Percentiles rank a stretch among this genome's conserved stretches.
These are phyloP conservation scores for Vigna angularis DNA, from an alignment of 306 rosid genomes.

Conservation along the genomic window DNA sequence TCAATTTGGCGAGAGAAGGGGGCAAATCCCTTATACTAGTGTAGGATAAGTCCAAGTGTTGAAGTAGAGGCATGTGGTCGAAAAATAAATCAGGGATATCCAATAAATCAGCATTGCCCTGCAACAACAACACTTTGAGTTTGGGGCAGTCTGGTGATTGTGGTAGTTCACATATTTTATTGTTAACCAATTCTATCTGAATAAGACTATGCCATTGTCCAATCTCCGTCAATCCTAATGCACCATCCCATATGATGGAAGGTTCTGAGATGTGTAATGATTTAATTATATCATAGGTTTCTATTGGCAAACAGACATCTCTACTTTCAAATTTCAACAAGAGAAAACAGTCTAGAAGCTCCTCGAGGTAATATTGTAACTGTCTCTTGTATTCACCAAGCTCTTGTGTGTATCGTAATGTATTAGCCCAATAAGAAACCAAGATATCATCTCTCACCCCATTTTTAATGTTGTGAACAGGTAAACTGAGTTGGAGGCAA, in stretches of 20 bases:
- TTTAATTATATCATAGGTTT: slow-evolving; percentile 7
- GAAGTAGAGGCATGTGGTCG: slow-evolving; percentile 29
- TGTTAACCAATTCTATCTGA: slow-evolving; percentile 10
- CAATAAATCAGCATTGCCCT: slow-evolving; percentile 24
- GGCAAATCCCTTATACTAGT: slow-evolving; percentile 33
- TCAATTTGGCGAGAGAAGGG: not conserved
- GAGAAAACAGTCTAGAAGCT: not conserved
- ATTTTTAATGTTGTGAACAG: slow-evolving; percentile 5
- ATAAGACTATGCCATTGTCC: slow-evolving; percentile 6
- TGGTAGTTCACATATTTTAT: slow-evolving; percentile 37
- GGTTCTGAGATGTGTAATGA: not conserved
- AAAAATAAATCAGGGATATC: slow-evolving; percentile 24
- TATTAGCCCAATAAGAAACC: not conserved
- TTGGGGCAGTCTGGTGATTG: not conserved
- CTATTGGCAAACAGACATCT: not conserved
- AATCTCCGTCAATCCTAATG: slow-evolving; percentile 14
- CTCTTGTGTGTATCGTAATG: no score
- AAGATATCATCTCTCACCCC: not conserved
- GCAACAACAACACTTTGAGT: slow-evolving; percentile 16
- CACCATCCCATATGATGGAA: slow-evolving; percentile 3
- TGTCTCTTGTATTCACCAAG: not conserved
- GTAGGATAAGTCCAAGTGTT: slow-evolving; percentile 35
- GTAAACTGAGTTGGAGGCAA: not conserved
- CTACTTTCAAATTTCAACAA: not conserved
- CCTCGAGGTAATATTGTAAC: not conserved